Percentiles rank a stretch among this genome's conserved stretches.
These are phyloP conservation scores for Acanthamoeba sp. DNA, from an alignment of 208 protist species.

Conservation along the genomic window DNA sequence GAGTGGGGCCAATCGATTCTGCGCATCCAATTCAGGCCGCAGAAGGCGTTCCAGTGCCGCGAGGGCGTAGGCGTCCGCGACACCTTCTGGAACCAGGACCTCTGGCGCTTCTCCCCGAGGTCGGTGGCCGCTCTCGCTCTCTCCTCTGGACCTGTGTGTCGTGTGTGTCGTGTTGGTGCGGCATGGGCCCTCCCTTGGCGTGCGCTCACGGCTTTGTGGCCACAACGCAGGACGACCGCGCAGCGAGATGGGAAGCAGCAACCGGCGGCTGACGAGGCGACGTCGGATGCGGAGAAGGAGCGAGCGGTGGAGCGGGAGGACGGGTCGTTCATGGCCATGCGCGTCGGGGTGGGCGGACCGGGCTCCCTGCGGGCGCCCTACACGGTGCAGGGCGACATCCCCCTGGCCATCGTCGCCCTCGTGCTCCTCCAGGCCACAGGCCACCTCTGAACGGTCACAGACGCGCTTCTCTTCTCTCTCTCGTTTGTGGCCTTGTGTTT, in stretches of 20 bases:
- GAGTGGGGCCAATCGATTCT: background rate
- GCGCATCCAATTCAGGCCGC: background rate
- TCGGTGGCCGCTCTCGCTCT: background rate
- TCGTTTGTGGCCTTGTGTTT: too few species aligned
- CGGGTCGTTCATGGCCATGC: background rate
- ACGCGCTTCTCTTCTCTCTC: too few species aligned
- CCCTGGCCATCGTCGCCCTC: background rate
- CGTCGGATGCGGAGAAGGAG: background rate
- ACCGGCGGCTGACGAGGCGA: background rate
- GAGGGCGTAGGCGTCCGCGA: background rate
- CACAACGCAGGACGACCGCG: background rate
- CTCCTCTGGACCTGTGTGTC: background rate
- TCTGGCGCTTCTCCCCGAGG: conserved; percentile 13
- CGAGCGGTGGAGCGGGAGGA: background rate
- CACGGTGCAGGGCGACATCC: background rate
- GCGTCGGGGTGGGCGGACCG: background rate
- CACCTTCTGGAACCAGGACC: background rate
- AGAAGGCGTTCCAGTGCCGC: conserved; percentile 12
- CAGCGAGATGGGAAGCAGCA: too few species aligned
- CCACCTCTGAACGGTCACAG: background rate
- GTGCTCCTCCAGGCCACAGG: background rate
- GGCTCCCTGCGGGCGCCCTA: background rate
- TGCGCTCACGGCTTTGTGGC: too few species aligned
- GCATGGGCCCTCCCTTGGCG: too few species aligned
- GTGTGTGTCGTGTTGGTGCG: too few species aligned